A percentile compares a stretch with the other conserved stretches of the same genome.
Conservation (phyloP, 768 basidiomycete genomes). For the Boletus subcaerulescens region DNA sequence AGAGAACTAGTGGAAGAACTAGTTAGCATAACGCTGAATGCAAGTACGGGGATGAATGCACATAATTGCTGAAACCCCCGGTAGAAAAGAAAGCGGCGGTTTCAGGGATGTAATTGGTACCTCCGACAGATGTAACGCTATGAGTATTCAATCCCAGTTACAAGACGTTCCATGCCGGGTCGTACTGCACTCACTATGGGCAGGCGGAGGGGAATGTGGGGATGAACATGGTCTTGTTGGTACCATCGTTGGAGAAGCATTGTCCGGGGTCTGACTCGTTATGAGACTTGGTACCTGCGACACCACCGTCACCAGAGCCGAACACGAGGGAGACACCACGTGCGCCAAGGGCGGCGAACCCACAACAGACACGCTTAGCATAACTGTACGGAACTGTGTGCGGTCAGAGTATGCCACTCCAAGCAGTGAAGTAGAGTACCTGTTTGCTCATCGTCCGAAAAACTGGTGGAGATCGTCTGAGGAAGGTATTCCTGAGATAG, state of each 20-base stretch:
- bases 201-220: slow-evolving; percentile 62
- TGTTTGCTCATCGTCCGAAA: slow-evolving; percentile 71
- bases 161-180: no score
- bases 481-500: slow-evolving; percentile 45
- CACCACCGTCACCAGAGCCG: slow-evolving; percentile 65
- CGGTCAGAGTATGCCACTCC: background rate
- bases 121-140: slow-evolving; percentile 76
- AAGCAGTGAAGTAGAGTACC: slow-evolving; percentile 31
- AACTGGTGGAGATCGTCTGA: slow-evolving; percentile 67
- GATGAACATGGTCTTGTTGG: slow-evolving; percentile 52
- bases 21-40: slow-evolving; percentile 4
- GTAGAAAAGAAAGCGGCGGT: slow-evolving; percentile 59
- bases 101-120: slow-evolving; percentile 59
- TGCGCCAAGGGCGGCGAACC: slow-evolving; percentile 63
- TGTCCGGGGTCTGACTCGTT: slow-evolving; percentile 35
- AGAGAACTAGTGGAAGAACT: slow-evolving; percentile 37
- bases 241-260: slow-evolving; percentile 60
- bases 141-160: background rate
- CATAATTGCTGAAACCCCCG: slow-evolving; percentile 72
- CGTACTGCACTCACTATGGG: slow-evolving; percentile 42
- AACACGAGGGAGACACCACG: slow-evolving; percentile 68
- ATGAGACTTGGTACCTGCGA: slow-evolving; percentile 60
- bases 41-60: slow-evolving; percentile 24
- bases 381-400: slow-evolving; percentile 50
- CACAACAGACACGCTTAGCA: slow-evolving; percentile 53